Evolutionary conservation across 108 stramenopile genomes (phyloP).

Genomic region (Nannochloropsis gaditana): DNA sequence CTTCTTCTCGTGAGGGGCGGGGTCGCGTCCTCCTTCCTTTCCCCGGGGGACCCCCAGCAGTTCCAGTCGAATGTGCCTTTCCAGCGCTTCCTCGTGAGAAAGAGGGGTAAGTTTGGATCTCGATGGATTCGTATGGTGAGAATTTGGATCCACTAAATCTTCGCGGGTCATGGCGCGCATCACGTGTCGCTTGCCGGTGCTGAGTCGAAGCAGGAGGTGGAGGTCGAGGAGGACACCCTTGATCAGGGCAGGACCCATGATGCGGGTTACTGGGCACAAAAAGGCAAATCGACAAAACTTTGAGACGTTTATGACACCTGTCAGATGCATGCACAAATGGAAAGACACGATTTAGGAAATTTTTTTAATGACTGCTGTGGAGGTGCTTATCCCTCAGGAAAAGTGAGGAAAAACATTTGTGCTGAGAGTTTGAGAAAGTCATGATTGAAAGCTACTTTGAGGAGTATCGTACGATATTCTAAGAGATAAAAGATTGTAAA

Average conservation of each 20-base stretch:
- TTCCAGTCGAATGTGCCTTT: neutral
- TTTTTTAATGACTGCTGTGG: neutral
- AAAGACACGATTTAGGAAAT: neutral
- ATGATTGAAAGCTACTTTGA: no score
- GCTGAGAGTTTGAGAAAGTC: no score
- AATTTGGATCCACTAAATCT: neutral
- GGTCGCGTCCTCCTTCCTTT: neutral
- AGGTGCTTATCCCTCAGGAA: neutral
- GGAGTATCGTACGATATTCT: no score
- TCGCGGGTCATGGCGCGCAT: neutral
- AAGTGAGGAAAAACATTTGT: no score
- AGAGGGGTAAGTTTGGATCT: neutral
- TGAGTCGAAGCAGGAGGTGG: neutral
- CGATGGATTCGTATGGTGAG: neutral
- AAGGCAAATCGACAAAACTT: no score
- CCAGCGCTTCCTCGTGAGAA: neutral
- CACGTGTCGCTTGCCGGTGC: neutral
- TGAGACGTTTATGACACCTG: no score
- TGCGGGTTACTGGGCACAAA: no score
- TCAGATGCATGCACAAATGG: neutral
- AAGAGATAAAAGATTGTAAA: no score
- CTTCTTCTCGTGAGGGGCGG: neutral
- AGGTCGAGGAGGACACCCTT: neutral
- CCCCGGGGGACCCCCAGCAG: neutral
- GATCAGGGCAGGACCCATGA: neutral